Percentiles rank a stretch among this genome's conserved stretches.
phyloP scores from a whole-genome alignment of 305 asterid genomes.

The Solanum hybrid region DNA sequence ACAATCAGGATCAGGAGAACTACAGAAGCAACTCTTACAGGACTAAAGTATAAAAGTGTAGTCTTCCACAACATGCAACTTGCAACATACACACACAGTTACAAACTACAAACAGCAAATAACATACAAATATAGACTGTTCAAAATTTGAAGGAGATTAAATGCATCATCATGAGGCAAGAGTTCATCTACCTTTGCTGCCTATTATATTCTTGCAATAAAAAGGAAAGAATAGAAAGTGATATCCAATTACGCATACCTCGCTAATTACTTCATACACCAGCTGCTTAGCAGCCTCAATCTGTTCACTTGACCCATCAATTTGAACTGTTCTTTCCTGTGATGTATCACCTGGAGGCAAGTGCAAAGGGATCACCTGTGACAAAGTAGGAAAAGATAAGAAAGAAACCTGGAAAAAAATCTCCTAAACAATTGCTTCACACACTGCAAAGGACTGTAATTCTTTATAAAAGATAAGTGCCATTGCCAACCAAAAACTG shows the following conservation, averaged over 20 bases:
- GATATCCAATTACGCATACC: constrained; percentile 41
- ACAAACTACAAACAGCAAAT: neutral
- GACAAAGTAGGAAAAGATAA: constrained; percentile 5
- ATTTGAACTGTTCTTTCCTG: constrained; percentile 84
- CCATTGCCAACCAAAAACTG: neutral
- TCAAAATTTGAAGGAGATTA: neutral
- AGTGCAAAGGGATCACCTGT: constrained; percentile 89
- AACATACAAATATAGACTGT: neutral
- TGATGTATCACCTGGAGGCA: constrained; percentile 94
- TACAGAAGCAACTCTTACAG: neutral
- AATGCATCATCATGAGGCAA: neutral
- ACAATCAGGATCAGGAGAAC: neutral
- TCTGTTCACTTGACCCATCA: constrained; percentile 84
- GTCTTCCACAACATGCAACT: neutral
- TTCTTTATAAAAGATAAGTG: neutral
- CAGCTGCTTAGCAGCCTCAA: constrained; percentile 79
- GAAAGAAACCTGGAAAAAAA: neutral
- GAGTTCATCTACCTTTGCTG: neutral
- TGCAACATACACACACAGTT: neutral
- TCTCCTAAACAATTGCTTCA: neutral
- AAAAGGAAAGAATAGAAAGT: neutral
- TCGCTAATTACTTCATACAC: constrained; percentile 81
- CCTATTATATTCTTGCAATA: neutral
- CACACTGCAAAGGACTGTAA: neutral
- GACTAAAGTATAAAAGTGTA: neutral